Conservation (phyloP, 208 protist genomes). For the Vickermania ingenoplastis region DNA sequence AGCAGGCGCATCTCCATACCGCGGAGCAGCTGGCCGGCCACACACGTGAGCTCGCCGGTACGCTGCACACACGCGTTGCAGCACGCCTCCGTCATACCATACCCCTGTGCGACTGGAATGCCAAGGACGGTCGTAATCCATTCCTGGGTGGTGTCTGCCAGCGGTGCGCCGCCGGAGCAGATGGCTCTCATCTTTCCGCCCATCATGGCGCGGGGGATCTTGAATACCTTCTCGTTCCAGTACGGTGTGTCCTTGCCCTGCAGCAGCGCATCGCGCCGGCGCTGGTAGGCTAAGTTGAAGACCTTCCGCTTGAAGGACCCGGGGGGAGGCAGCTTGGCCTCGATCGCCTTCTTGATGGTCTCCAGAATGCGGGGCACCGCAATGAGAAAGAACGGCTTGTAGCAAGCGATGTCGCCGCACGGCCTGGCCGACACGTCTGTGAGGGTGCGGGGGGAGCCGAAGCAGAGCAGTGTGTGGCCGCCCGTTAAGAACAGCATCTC, state of each 20-base stretch:
- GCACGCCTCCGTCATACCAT: constrained; percentile 86
- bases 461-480: constrained; percentile 53
- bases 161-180: constrained; percentile 73
- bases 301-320: constrained; percentile 55
- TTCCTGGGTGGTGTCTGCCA: constrained; percentile 71
- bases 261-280: constrained; percentile 46
- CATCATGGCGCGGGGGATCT: constrained; percentile 28
- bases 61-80: constrained; percentile 61
- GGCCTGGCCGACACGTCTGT: constrained; percentile 55
- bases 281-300: constrained; percentile 64
- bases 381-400: constrained; percentile 69
- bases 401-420: constrained; percentile 65
- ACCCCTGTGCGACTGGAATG: constrained; percentile 65
- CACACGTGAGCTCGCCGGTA: constrained; percentile 46
- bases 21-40: constrained; percentile 59
- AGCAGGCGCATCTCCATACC: constrained; percentile 84
- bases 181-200: constrained; percentile 58
- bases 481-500: constrained; percentile 56
- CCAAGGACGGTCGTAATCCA: constrained; percentile 76
- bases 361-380: constrained; percentile 86
- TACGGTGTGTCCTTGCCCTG: constrained; percentile 72
- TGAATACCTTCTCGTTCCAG: constrained; percentile 82
- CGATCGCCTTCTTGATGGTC: constrained; percentile 75
- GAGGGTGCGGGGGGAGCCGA: constrained; percentile 73
- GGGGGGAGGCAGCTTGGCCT: constrained; percentile 45